Evolutionary conservation across 192 early-diverging fungal genomes (phyloP).

Genomic region (Phycomyces blakesleeanus): DNA sequence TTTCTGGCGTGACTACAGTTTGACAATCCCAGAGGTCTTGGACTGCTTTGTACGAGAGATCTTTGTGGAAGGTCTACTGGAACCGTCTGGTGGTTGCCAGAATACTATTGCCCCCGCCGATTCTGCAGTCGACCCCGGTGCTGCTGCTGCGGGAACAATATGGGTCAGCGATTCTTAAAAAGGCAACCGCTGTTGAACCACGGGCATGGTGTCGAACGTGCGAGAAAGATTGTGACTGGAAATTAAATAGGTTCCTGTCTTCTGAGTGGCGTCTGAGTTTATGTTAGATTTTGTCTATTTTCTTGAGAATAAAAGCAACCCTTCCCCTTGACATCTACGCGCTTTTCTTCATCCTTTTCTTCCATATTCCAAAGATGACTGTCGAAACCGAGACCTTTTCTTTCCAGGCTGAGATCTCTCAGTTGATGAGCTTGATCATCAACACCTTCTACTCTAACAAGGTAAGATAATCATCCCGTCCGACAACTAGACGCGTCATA

Average conservation of each 20-base stretch:
- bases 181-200: too few species aligned
- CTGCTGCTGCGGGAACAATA: background rate
- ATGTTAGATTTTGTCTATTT: background rate
- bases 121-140: background rate
- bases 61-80: conserved; percentile 25
- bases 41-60: conserved; percentile 33
- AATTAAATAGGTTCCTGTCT: background rate
- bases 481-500: background rate
- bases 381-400: conserved; percentile 71
- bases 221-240: conserved; percentile 8
- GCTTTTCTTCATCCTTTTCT: background rate
- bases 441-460: conserved; percentile 99
- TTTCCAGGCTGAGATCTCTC: conserved; percentile 99
- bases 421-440: conserved; percentile 99
- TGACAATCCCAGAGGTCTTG: conserved; percentile 20
- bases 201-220: conserved; percentile 2
- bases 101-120: background rate
- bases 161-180: too few species aligned
- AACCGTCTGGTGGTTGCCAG: background rate
- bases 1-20: conserved; percentile 35
- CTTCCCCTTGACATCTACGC: background rate
- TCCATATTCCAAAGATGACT: conserved; percentile 20
- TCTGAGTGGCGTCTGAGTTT: conserved; percentile 11
- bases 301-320: background rate
- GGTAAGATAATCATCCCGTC: conserved; percentile 48